Conservation (phyloP, 1,284 basidiomycete species). For the Inonotus hispidus region DNA sequence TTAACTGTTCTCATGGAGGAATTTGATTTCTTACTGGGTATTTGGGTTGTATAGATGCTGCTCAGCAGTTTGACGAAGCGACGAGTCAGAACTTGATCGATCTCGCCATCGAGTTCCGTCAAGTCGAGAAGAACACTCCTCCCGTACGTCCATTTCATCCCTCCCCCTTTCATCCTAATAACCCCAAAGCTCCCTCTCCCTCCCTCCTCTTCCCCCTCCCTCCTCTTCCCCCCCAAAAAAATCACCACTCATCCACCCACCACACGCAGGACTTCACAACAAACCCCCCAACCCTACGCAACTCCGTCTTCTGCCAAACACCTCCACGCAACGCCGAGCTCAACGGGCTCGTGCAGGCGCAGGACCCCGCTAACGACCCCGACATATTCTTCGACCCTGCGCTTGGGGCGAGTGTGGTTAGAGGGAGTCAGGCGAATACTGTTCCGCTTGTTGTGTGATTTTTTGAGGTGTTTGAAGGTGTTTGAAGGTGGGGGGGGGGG, state of each 20-base stretch:
- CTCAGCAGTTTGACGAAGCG: slow-evolving; percentile 45
- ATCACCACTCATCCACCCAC: too few species aligned
- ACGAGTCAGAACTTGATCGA: slow-evolving; percentile 49
- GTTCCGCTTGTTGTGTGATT: slow-evolving; percentile 46
- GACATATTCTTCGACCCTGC: slow-evolving; percentile 56
- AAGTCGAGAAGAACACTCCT: slow-evolving; percentile 59
- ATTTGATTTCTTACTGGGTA: too few species aligned
- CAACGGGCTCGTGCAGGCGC: slow-evolving; percentile 36
- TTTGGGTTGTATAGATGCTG: slow-evolving; percentile 39
- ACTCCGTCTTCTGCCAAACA: slow-evolving; percentile 38
- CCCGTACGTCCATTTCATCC: slow-evolving; percentile 33
- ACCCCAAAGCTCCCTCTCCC: too few species aligned
- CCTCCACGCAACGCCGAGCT: slow-evolving; percentile 35
- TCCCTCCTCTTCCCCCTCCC: too few species aligned
- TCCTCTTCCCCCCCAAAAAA: too few species aligned
- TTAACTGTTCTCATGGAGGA: too few species aligned
- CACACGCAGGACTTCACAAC: slow-evolving; percentile 55
- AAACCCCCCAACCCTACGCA: slow-evolving; percentile 42
- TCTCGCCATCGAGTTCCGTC: slow-evolving; percentile 50
- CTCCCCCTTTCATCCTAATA: slow-evolving; percentile 7
- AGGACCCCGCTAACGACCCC: slow-evolving; percentile 36
- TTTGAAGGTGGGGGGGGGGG: too few species aligned
- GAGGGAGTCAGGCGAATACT: slow-evolving; percentile 50
- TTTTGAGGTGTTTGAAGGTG: too few species aligned
- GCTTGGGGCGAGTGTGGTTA: slow-evolving; percentile 35